Base-by-base conservation (phyloP, 2,329 filamentous ascomycete genomes). In the Dothistroma septosporum region DNA sequence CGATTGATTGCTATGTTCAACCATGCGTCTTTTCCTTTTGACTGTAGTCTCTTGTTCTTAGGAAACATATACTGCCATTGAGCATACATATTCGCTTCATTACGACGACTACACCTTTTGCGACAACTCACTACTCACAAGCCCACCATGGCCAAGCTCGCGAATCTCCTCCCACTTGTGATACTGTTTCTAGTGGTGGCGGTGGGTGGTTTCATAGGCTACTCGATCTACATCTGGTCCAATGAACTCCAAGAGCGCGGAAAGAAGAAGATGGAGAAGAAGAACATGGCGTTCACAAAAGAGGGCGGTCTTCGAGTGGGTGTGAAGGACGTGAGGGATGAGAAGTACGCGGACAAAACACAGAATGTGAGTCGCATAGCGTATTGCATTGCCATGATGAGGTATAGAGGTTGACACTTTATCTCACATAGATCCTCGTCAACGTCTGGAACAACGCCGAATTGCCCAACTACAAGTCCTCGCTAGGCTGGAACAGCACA, bases 221-320 rank as follows among this genome's bases (percentile, higher is more conserved):
- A 91, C 75, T 86, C 79, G 74, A 82, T 92, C 73, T 92, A 89
- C 76, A 75, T 88, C 58, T 86, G 85, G 75, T 80, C 84, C 58
- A 81, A 80, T 76, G 82, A 89, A 74, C 86, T 92, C 68, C 82
- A 84, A 62, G 79, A 84, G 61, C 81, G 83, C 61, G 87, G 88
- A 52, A 83, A 82, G 53, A 81, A 87, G 75, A 85, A 85, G 71
- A 89, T 92, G 84, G 85, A 87, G 73, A 85, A 85, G 77, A 89
- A 88, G 78, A 88, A 92, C 73, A 83, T 92, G 59, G 80, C 85
- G 46, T 89, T 91, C 75, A 87, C 86, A 44, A 90, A 89, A 73
- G 89, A 91, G 59, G 89, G 89, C 58, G 77, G 90, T 62, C 83
- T 84, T 69, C 82, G 82, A 62, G 87, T 92, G 49, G 86, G 86